Evolutionary conservation across 1,284 basidiomycete species (phyloP).

Genomic region (Trichosporon sp.): DNA sequence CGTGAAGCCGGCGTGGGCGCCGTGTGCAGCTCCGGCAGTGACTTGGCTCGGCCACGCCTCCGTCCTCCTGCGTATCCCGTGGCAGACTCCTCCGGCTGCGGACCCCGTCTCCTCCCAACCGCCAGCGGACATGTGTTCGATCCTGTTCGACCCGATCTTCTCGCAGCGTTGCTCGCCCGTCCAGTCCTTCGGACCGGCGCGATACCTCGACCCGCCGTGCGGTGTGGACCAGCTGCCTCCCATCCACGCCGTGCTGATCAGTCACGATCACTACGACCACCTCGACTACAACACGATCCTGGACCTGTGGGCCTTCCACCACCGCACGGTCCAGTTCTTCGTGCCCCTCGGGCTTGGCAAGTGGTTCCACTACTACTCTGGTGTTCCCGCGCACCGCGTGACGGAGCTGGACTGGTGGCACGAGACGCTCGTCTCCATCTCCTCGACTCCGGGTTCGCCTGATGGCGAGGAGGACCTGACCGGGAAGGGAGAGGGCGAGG

Average conservation of each 20-base stretch:
- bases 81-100: conserved; percentile 26
- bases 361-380: conserved; percentile 48
- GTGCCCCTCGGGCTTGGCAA: conserved; percentile 52
- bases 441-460: conserved; percentile 7
- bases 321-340: conserved; percentile 53
- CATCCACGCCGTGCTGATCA: conserved; percentile 52
- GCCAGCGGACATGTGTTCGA: conserved; percentile 36
- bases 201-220: conserved; percentile 53
- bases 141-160: conserved; percentile 57
- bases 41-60: conserved; percentile 57
- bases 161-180: conserved; percentile 54
- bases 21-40: conserved; percentile 29
- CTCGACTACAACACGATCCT: conserved; percentile 55
- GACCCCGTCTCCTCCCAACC: neutral
- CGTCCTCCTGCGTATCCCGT: conserved; percentile 50
- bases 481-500: no score
- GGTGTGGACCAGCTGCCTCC: conserved; percentile 49
- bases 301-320: conserved; percentile 51
- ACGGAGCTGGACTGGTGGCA: conserved; percentile 57
- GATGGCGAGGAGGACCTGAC: neutral
- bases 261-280: conserved; percentile 57
- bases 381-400: conserved; percentile 47
- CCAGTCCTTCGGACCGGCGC: conserved; percentile 53
- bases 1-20: conserved; percentile 42
- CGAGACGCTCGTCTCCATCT: conserved; percentile 49